Evolutionary conservation across 305 asterid genomes (phyloP), one percentile per base, ranked within the genome.

Genomic region (Solanum hybrid): DNA sequence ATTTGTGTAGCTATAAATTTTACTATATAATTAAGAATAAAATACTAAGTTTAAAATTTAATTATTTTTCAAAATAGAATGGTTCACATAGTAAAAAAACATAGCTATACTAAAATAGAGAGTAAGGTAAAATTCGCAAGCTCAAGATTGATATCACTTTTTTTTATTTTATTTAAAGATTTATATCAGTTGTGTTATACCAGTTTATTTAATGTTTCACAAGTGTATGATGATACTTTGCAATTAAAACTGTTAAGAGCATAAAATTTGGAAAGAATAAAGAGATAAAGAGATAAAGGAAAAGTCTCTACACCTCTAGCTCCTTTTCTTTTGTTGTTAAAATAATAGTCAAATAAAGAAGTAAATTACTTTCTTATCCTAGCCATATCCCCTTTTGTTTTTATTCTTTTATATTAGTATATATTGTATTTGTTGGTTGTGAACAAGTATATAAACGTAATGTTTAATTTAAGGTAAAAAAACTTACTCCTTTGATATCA

Each of bases 401-500:
- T 31, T 60, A 38, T n/a, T 64, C 27, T 29, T 71, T 88, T 51
- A 35, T n/a, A 26, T 86, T 15, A 45, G 64, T 45, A 51, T 51
- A 45, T 45, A 14, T 38, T 38, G 64, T 71, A 19, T 60, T 72
- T 66, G 6, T 66, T 24, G 10, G 17, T 42, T 26, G 24, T 51
- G 87, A 35, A 64, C 34, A n/a, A 79, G 60, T 38, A 51, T 32
- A 75, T 38, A 42, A 56, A 45, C 64, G 64, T 45, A 26, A 45
- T 85, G 42, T 56, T 92, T 85, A 91, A 40, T 69, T 91, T 11
- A 73, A 90, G 89, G 91, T 91, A 71, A 88, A 89, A 89, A 90
- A 37, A 92, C 97, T 93, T 91, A 98, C 99, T 90, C 95, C 95
- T 93, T 97, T 96, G 92, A 93, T 94, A 88, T 95, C 95, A 90